phyloP scores from a whole-genome alignment of 768 basidiomycete genomes.

The Termitomyces sp. region DNA sequence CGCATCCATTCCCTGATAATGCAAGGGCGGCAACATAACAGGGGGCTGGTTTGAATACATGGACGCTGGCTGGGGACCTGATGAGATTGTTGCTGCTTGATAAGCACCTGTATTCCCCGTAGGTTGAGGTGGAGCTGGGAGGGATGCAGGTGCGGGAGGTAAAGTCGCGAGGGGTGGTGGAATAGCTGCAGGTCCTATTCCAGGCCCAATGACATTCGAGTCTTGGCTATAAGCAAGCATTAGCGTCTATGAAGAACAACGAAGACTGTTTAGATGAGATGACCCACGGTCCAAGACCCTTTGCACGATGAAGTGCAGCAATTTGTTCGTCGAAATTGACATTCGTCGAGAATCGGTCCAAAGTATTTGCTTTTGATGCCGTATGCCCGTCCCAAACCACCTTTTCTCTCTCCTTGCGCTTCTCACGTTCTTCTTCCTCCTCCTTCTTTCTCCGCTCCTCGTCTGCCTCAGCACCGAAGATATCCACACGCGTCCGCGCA shows the following conservation, averaged over 20 bases:
- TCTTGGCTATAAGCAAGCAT: constrained; percentile 49
- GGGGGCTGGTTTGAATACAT: constrained; percentile 50
- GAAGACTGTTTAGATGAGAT: background rate
- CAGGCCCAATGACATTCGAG: constrained; percentile 75
- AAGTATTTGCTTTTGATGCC: constrained; percentile 83
- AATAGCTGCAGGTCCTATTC: constrained; percentile 77
- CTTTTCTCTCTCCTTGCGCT: constrained; percentile 85
- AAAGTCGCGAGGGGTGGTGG: constrained; percentile 60
- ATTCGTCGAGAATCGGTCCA: constrained; percentile 89
- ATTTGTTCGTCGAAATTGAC: constrained; percentile 99
- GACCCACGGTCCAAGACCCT: constrained; percentile 82
- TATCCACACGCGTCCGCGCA: constrained; percentile 93
- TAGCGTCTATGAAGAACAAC: background rate
- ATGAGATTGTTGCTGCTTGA: constrained; percentile 81
- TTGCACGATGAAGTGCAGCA: constrained; percentile 89
- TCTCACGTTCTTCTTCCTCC: constrained; percentile 79
- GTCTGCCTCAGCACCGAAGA: constrained; percentile 92
- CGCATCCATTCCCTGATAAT: constrained; percentile 76
- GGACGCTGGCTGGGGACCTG: constrained; percentile 88
- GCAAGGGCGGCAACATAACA: constrained; percentile 80
- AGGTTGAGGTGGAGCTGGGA: constrained; percentile 64
- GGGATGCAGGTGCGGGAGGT: constrained; percentile 64
- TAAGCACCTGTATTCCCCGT: constrained; percentile 46
- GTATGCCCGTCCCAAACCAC: constrained; percentile 99
- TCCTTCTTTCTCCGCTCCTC: constrained; percentile 84